phyloP scores from a whole-genome alignment of 2,329 filamentous ascomycete genomes.

The Ceratocystis harringtonii region DNA sequence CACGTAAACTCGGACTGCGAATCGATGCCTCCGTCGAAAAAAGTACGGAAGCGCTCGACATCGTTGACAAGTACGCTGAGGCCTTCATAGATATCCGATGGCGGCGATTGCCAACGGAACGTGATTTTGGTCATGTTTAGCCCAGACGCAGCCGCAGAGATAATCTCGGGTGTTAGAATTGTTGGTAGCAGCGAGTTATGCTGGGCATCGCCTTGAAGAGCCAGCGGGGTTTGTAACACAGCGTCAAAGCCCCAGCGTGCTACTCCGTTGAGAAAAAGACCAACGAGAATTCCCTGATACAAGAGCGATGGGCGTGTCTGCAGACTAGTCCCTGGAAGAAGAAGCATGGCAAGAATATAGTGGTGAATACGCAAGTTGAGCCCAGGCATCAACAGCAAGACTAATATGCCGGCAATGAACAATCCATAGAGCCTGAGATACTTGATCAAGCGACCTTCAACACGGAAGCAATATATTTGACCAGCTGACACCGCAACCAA shows the following conservation, averaged over 20 bases:
- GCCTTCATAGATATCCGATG: slow-evolving; percentile 46
- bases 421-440: slow-evolving; percentile 66
- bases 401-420: slow-evolving; percentile 49
- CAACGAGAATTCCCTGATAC: slow-evolving; percentile 79
- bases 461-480: slow-evolving; percentile 74
- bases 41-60: slow-evolving; percentile 64
- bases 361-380: slow-evolving; percentile 84
- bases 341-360: slow-evolving; percentile 74
- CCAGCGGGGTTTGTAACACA: slow-evolving; percentile 66
- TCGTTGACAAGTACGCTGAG: slow-evolving; percentile 73
- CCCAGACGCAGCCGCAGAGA: not conserved
- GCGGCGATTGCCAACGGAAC: slow-evolving; percentile 38
- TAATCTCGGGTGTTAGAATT: slow-evolving; percentile 33
- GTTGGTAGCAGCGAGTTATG: slow-evolving; percentile 46
- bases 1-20: slow-evolving; percentile 39
- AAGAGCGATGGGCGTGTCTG: slow-evolving; percentile 72
- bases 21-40: slow-evolving; percentile 42
- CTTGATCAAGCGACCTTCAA: slow-evolving; percentile 63
- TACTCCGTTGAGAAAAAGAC: slow-evolving; percentile 85
- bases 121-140: slow-evolving; percentile 42
- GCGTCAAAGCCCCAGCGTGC: slow-evolving; percentile 88
- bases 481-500: slow-evolving; percentile 53
- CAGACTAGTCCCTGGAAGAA: slow-evolving; percentile 76
- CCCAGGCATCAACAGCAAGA: slow-evolving; percentile 57
- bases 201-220: slow-evolving; percentile 54